Evolutionary conservation across 2,329 filamentous ascomycete genomes (phyloP), one percentile per base, ranked within the genome.

Genomic region (Sclerotiophoma versabilis): DNA sequence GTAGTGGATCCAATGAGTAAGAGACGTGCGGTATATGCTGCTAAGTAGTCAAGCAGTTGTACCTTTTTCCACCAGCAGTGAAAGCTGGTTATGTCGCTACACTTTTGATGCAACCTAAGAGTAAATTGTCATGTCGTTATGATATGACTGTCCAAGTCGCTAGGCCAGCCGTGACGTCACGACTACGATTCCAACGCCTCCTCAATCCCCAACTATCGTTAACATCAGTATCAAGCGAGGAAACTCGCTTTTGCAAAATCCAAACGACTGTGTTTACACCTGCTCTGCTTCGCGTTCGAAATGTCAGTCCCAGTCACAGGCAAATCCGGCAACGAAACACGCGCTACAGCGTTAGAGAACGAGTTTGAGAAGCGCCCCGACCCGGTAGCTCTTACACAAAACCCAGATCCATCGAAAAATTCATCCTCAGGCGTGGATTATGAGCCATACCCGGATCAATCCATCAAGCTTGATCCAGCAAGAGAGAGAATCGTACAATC

Each of bases 401-500:
- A 74, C 36, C 23, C 59, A 10, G 60, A 68, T 51, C 47, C 57
- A 3, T 62, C 62, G 7, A 54, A 70, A 36, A 71, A 75, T 47
- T 57, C 57, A 33, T 60, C 68, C 22, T 60, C 67, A 19, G 68
- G 67, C 9, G 69, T 71, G 0, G 66, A 71, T 49, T 71, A 71
- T 44, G 67, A 72, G 48, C 69, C 69, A 0, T 36, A 69, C 9
- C 66, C 66, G 0, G 59, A 66, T 14, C 53, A 59, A 0, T 66
- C 63, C 1, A 64, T 66, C 5, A 30, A 44, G 4, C 39, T 70
- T 17, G 51, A 57, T 8, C 49, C 60, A 2, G 53, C 51, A n/a
- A 69, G 74, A 17, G 66, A 80, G 49, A 62, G 68, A 5, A 81
- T 82, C 33, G 66, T 81, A 3, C 64, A 76, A 20, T 65, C 67